phyloP scores from a whole-genome alignment of 305 asterid genomes.

The Plantago coronopus region DNA sequence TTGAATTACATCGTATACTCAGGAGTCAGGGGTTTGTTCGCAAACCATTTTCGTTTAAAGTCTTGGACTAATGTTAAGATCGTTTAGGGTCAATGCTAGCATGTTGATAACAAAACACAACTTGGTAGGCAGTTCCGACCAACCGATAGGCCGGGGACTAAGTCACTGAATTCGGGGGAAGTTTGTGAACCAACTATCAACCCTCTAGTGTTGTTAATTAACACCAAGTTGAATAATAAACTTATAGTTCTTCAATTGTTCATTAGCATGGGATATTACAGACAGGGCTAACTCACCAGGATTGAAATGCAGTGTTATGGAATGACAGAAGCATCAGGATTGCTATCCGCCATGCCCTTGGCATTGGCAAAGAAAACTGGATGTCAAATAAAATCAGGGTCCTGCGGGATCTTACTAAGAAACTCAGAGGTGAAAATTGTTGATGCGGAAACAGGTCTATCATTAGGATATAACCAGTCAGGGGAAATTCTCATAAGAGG shows the following conservation, averaged over 20 bases:
- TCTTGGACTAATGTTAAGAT: too few relatives aligned
- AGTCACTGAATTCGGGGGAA: too few relatives aligned
- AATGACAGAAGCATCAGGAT: constrained; percentile 95
- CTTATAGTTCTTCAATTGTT: too few relatives aligned
- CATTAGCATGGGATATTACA: not conserved
- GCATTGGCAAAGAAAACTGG: constrained; percentile 86
- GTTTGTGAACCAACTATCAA: too few relatives aligned
- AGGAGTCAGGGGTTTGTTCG: not conserved
- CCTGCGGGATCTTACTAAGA: constrained; percentile 82
- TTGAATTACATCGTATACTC: too few relatives aligned
- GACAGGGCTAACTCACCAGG: not conserved
- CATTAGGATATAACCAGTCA: constrained; percentile 57
- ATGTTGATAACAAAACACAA: too few relatives aligned
- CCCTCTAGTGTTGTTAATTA: too few relatives aligned
- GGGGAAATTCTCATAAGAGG: constrained; percentile 90
- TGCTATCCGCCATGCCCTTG: constrained; percentile 76
- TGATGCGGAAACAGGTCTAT: constrained; percentile 54
- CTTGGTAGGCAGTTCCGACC: too few relatives aligned
- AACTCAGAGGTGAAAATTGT: constrained; percentile 87
- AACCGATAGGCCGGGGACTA: too few relatives aligned
- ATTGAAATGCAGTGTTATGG: constrained; percentile 63
- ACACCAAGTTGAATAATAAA: too few relatives aligned
- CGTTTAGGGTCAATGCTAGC: too few relatives aligned
- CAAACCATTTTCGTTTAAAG: not conserved
- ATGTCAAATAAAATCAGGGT: constrained; percentile 69